phyloP scores from a whole-genome alignment of 2,329 filamentous ascomycete species.

The Scedosporium aurantiacum region DNA sequence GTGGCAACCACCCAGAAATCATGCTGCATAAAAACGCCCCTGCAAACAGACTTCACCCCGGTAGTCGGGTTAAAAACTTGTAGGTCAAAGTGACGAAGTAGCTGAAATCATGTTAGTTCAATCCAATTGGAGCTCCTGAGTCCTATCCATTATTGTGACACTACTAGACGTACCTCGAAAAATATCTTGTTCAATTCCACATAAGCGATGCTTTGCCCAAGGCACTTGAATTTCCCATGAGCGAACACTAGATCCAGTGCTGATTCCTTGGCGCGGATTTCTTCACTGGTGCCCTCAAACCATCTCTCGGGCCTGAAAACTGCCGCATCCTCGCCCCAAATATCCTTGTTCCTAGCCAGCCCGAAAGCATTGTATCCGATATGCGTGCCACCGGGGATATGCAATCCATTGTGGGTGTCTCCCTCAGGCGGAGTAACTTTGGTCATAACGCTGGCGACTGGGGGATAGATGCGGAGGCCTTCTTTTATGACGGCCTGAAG shows the following conservation, averaged over 20 bases:
- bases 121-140: background rate
- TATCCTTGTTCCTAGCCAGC: slow-evolving; percentile 19
- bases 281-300: slow-evolving; percentile 23
- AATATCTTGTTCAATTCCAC: slow-evolving; percentile 28
- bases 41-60: slow-evolving; percentile 17
- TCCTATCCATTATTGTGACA: background rate
- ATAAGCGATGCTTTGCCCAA: slow-evolving; percentile 25
- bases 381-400: slow-evolving; percentile 21
- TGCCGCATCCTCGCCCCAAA: slow-evolving; percentile 23
- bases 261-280: slow-evolving; percentile 19
- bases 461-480: slow-evolving; percentile 25
- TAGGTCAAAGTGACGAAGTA: slow-evolving; percentile 17
- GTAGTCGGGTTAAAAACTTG: slow-evolving; percentile 15
- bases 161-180: slow-evolving; percentile 23
- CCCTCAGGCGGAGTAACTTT: slow-evolving; percentile 21
- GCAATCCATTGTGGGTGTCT: slow-evolving; percentile 19
- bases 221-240: slow-evolving; percentile 25
- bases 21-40: slow-evolving; percentile 13
- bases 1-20: background rate
- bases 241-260: slow-evolving; percentile 29
- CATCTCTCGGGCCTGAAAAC: slow-evolving; percentile 25
- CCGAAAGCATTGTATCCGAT: slow-evolving; percentile 24
- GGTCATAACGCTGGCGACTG: slow-evolving; percentile 23
- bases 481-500: slow-evolving; percentile 41
- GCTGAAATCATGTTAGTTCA: slow-evolving; percentile 8